These are phyloP conservation scores for Globisporangium ultimum DNA, from an alignment of 352 stramenopile genomes.

Conservation along the genomic window DNA sequence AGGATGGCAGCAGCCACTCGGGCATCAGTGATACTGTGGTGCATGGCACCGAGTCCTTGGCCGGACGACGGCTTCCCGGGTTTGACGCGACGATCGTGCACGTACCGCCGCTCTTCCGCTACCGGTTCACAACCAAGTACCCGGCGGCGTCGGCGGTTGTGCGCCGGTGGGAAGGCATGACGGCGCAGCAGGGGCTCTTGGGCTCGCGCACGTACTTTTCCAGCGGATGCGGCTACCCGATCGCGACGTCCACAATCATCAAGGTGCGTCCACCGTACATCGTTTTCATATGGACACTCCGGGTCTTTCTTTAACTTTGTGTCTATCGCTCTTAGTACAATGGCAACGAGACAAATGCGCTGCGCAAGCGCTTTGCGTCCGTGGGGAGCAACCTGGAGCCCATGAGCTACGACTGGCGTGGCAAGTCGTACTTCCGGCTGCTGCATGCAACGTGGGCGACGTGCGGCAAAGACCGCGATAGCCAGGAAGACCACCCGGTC, in stretches of 20 bases:
- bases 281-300: conserved; percentile 5
- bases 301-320: conserved; percentile 4
- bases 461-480: conserved; percentile 72
- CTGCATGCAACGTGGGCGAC: conserved; percentile 74
- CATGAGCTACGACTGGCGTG: conserved; percentile 77
- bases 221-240: conserved; percentile 75
- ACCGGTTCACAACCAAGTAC: conserved; percentile 78
- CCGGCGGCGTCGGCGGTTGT: conserved; percentile 73
- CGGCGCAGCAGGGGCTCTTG: conserved; percentile 60
- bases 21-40: neutral
- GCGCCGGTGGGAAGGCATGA: conserved; percentile 67
- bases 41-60: conserved; percentile 34
- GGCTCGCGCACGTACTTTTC: conserved; percentile 82
- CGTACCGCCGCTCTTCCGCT: conserved; percentile 63
- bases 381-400: conserved; percentile 42
- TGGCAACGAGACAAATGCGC: conserved; percentile 56
- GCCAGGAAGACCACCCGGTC: conserved; percentile 66
- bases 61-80: conserved; percentile 61
- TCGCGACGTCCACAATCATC: conserved; percentile 77
- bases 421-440: conserved; percentile 84
- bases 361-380: conserved; percentile 59
- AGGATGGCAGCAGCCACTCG: conserved; percentile 3
- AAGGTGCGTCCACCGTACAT: conserved; percentile 31
- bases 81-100: conserved; percentile 65
- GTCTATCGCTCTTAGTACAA: conserved; percentile 47